Evolutionary conservation across 805 yeast species (phyloP), one percentile per base, ranked within the genome.

Genomic region (Lipomyces kockii): DNA sequence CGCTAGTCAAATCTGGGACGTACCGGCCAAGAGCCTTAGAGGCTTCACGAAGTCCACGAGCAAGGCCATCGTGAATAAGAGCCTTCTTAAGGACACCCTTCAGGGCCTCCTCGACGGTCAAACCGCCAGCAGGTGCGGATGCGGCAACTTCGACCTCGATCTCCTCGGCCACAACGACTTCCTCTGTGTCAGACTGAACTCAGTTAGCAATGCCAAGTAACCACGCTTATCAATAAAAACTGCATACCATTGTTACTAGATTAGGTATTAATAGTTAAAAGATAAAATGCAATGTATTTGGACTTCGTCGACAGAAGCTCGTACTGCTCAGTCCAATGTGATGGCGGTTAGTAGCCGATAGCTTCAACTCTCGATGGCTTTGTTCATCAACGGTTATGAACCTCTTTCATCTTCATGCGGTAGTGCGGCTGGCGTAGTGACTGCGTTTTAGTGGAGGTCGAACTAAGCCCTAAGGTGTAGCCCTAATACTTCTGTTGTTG

Each of bases 41-140:
- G 77, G 98, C 96, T 88, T 95, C 99, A 89, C 98, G 95, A 84
- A 95, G 89, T 89, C 99, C 99, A 88, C 99, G 94, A 83, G 98
- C 98, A 85, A 95, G 91, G 86, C 99, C 99, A 83, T 94, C 98
- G 87, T 92, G 97, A 81, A 94, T 91, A 83, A 95, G 89, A 78
- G 99, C 89, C 83, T 95, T 92, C 89, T 97, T 93, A 82, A 95
- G 89, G 82, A 95, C 98, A 81, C 91, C 95, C 87, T 92, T 92
- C 83, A 95, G 87, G 82, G 98, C 97, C 83, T 95, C 99, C 87
- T 96, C 98, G 78, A 95, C 90, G 83, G 98, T 87, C 85, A 94
- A 88, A 74, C 92, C 91, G 80, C 88, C 86, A 84, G 92, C 93
- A 81, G 88, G 89, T 82, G 86, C 94, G 77, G 83, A 87, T 80